phyloP scores from a whole-genome alignment of 306 rosid species.

The cucumber (Cucumis sativus) region DNA sequence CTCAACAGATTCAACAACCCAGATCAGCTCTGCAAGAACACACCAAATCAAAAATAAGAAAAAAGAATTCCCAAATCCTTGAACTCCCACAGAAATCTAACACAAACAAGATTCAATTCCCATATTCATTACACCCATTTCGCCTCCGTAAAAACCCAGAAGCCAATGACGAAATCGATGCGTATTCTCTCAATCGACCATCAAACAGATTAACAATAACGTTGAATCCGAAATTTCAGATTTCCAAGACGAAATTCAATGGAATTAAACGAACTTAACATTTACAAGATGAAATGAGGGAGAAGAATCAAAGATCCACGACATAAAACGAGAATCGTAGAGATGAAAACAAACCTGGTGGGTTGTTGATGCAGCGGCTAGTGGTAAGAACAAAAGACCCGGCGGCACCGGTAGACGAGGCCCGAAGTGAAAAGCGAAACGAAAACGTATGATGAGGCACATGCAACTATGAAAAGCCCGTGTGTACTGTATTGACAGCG shows the following conservation, averaged over 20 bases:
- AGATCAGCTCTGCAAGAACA: constrained; percentile 17
- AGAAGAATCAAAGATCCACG: not conserved
- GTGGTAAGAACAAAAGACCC: not conserved
- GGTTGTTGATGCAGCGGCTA: constrained; percentile 11
- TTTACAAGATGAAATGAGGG: not conserved
- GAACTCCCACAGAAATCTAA: not conserved
- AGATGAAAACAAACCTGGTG: not conserved
- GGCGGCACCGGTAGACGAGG: not conserved
- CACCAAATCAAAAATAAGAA: not conserved
- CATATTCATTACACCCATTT: not conserved
- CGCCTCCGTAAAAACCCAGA: not conserved
- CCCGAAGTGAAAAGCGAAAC: not conserved
- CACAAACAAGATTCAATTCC: not conserved
- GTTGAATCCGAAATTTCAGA: not conserved
- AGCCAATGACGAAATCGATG: not conserved
- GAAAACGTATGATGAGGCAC: not conserved
- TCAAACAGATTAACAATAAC: not conserved
- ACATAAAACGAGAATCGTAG: not conserved
- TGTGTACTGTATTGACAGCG: not conserved
- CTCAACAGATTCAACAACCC: constrained; percentile 17
- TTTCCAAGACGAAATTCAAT: not conserved
- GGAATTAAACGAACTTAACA: not conserved
- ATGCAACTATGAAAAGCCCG: constrained; percentile 6
- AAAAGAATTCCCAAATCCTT: not conserved
- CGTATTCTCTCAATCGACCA: not conserved